Conservation (phyloP, 495 filamentous ascomycete genomes). For the Xylaria longipes region DNA sequence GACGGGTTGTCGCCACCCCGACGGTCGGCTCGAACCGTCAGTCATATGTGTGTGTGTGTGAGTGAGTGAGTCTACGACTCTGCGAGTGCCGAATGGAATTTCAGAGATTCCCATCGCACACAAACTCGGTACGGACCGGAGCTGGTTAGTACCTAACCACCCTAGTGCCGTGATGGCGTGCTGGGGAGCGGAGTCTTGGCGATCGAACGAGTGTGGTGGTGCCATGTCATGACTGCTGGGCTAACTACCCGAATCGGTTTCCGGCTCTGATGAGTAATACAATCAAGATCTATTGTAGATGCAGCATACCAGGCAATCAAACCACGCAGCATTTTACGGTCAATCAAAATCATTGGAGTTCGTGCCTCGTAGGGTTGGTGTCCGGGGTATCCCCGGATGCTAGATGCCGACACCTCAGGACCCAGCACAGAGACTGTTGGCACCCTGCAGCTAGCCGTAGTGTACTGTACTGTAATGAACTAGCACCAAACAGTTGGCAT, state of each 20-base stretch:
- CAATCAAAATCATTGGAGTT: not conserved
- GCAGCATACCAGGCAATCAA: not conserved
- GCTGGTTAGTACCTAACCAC: not conserved
- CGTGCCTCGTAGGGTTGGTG: not conserved
- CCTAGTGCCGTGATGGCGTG: conserved; percentile 14
- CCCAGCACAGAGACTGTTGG: conserved; percentile 1
- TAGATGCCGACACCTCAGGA: conserved; percentile 3
- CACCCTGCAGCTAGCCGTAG: conserved; percentile 10
- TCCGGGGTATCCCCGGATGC: conserved; percentile 24
- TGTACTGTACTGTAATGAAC: not conserved
- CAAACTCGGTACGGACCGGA: conserved; percentile 6
- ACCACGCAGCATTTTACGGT: not conserved
- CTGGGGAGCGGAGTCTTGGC: conserved; percentile 23
- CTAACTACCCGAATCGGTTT: not conserved
- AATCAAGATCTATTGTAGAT: not conserved
- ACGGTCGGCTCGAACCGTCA: conserved; percentile 16
- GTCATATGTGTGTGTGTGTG: no score
- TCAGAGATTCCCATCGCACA: not conserved
- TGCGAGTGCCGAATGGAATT: not conserved
- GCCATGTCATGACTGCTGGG: conserved; percentile 22
- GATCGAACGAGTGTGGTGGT: conserved; percentile 24
- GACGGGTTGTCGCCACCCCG: conserved; percentile 16
- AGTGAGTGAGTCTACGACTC: conserved; percentile 1
- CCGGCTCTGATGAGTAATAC: conserved; percentile 12
- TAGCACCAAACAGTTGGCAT: conserved; percentile 12